phyloP scores from a whole-genome alignment of 176 grass and related monocot genomes.

The Bothriochloa decipiens region DNA sequence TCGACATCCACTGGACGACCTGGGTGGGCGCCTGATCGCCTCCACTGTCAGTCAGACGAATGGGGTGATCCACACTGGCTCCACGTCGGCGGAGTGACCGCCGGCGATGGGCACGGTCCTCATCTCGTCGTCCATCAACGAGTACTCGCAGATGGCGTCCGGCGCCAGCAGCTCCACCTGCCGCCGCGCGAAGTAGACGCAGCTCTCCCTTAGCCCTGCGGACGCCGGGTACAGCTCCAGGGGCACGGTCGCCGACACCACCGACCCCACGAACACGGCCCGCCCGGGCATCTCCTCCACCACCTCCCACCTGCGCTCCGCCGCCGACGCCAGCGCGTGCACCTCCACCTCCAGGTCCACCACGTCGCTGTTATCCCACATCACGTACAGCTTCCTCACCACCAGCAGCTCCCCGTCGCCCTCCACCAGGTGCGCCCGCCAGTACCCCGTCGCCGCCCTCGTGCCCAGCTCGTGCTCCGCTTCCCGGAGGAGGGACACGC shows the following conservation, averaged over 20 bases:
- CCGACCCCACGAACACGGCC: slow-evolving; percentile 42
- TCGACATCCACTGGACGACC: too few relatives aligned
- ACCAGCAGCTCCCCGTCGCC: slow-evolving; percentile 30
- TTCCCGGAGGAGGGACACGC: slow-evolving; percentile 27
- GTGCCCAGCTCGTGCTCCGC: too few relatives aligned
- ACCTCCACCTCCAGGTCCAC: slow-evolving; percentile 15
- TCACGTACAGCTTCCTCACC: slow-evolving; percentile 26
- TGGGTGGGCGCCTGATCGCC: too few relatives aligned
- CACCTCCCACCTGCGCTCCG: slow-evolving; percentile 16
- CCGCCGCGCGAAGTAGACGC: slow-evolving; percentile 14
- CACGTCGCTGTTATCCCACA: neutral
- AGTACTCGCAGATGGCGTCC: slow-evolving; percentile 26
- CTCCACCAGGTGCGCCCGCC: slow-evolving; percentile 20
- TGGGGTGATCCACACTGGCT: slow-evolving; percentile 17
- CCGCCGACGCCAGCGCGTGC: neutral
- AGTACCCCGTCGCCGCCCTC: too few relatives aligned
- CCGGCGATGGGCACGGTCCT: neutral
- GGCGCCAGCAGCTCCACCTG: slow-evolving; percentile 26
- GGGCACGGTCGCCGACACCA: slow-evolving; percentile 20
- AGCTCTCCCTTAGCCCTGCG: neutral
- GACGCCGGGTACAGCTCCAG: neutral
- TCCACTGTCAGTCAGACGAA: neutral
- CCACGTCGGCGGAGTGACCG: neutral
- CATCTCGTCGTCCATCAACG: neutral
- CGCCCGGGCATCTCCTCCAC: neutral